These are phyloP conservation scores for Nothopassalora personata DNA, from an alignment of 2,329 filamentous ascomycete species.

Conservation along the genomic window DNA sequence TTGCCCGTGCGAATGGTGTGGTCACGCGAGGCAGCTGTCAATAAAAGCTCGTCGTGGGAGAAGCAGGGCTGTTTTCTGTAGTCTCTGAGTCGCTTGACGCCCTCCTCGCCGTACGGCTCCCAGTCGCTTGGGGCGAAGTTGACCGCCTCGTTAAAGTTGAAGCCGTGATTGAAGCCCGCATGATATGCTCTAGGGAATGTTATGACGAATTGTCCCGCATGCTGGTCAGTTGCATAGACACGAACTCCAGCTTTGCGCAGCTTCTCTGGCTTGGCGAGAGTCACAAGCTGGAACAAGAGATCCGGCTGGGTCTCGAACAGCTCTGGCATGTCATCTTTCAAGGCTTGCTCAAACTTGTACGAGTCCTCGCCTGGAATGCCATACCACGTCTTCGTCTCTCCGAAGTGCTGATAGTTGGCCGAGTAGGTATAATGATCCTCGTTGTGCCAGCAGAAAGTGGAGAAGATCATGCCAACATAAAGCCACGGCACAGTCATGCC, in stretches of 20 bases:
- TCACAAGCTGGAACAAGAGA: constrained; percentile 94
- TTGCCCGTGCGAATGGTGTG: constrained; percentile 84
- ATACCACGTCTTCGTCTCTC: constrained; percentile 98
- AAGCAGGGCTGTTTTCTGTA: constrained; percentile 94
- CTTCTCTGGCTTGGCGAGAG: constrained; percentile 86
- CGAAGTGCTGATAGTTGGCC: constrained; percentile 96
- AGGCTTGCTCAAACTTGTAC: constrained; percentile 89
- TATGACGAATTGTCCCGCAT: constrained; percentile 91
- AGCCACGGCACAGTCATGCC: constrained; percentile 99
- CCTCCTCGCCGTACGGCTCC: constrained; percentile 84
- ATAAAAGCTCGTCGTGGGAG: constrained; percentile 89
- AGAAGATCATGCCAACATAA: constrained; percentile 99
- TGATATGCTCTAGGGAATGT: constrained; percentile 97
- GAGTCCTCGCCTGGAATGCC: constrained; percentile 92
- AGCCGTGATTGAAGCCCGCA: constrained; percentile 94
- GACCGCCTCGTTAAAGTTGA: constrained; percentile 98
- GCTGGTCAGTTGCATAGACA: constrained; percentile 91
- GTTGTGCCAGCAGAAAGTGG: constrained; percentile 98
- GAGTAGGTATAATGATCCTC: constrained; percentile 98
- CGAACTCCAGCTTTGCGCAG: constrained; percentile 86
- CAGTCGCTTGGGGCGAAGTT: constrained; percentile 95
- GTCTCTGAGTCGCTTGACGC: constrained; percentile 77
- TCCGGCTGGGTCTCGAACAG: constrained; percentile 96
- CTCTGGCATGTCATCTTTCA: constrained; percentile 91
- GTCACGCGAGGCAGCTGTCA: constrained; percentile 79